Evolutionary conservation across 2,329 filamentous ascomycete genomes (phyloP).

Genomic region (Fusarium mangiferae): DNA sequence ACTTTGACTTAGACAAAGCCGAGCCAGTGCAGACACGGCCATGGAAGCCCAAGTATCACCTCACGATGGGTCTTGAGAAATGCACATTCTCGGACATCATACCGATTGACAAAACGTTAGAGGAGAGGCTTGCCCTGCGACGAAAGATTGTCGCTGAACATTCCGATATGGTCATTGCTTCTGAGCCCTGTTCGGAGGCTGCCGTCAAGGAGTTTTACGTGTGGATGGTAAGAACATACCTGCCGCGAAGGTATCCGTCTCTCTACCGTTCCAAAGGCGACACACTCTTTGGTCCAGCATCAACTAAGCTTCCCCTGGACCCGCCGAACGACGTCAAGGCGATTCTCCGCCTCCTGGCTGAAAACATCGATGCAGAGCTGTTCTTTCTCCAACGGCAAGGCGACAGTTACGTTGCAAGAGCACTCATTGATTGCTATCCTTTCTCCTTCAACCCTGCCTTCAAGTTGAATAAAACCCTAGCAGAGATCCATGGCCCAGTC

Average conservation of each 20-base stretch:
- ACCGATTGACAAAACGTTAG: background rate
- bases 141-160: background rate
- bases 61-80: background rate
- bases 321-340: rapidly evolving
- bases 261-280: background rate
- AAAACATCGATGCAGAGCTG: background rate
- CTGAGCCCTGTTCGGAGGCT: background rate
- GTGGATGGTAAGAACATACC: background rate
- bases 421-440: background rate
- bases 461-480: background rate
- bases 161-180: background rate
- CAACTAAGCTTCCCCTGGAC: rapidly evolving
- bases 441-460: background rate
- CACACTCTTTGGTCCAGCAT: background rate
- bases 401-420: background rate
- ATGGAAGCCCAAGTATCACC: background rate
- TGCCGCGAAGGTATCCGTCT: background rate
- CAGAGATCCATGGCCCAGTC: rapidly evolving
- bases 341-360: background rate
- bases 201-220: background rate
- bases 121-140: background rate
- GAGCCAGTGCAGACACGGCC: background rate
- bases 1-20: background rate
- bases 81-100: background rate
- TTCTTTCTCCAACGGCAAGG: background rate